Conservation (phyloP, 1,284 basidiomycete species). For the Trichosporon faecale region DNA sequence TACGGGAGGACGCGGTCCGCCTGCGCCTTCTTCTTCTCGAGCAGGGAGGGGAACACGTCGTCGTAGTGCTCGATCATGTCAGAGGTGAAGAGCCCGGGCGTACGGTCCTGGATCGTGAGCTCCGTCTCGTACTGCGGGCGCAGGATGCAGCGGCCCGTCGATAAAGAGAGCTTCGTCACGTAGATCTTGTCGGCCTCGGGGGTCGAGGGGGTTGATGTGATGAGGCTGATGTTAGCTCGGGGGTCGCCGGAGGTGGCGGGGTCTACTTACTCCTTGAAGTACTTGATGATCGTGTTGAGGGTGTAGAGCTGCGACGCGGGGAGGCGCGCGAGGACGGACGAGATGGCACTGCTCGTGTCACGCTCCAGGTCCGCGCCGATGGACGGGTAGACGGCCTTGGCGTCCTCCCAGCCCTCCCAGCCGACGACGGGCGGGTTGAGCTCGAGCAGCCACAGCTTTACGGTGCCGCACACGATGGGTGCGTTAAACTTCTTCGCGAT, state of each 20-base stretch:
- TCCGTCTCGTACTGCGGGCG: conserved; percentile 78
- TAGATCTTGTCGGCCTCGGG: conserved; percentile 68
- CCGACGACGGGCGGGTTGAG: conserved; percentile 72
- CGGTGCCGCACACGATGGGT: conserved; percentile 74
- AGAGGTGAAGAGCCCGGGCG: conserved; percentile 73
- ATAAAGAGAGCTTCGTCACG: conserved; percentile 78
- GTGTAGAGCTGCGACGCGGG: conserved; percentile 78
- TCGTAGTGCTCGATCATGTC: conserved; percentile 78
- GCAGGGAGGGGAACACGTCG: conserved; percentile 71
- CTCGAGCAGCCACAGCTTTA: conserved; percentile 81
- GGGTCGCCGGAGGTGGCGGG: too few relatives aligned
- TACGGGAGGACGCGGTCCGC: conserved; percentile 73
- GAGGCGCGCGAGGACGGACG: conserved; percentile 65
- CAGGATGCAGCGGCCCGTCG: conserved; percentile 77
- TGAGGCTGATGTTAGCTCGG: conserved; percentile 59
- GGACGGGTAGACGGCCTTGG: conserved; percentile 75
- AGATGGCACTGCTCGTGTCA: conserved; percentile 64
- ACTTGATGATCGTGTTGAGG: conserved; percentile 72
- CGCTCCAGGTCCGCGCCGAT: conserved; percentile 63
- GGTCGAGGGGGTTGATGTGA: conserved; percentile 63
- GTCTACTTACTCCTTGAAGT: conserved; percentile 65
- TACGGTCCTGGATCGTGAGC: conserved; percentile 79
- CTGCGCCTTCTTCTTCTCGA: conserved; percentile 78
- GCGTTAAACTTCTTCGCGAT: conserved; percentile 76
- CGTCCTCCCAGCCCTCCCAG: conserved; percentile 84